Evolutionary conservation across 2,329 filamentous ascomycete genomes (phyloP).

Genomic region (Aspergillus melleus): DNA sequence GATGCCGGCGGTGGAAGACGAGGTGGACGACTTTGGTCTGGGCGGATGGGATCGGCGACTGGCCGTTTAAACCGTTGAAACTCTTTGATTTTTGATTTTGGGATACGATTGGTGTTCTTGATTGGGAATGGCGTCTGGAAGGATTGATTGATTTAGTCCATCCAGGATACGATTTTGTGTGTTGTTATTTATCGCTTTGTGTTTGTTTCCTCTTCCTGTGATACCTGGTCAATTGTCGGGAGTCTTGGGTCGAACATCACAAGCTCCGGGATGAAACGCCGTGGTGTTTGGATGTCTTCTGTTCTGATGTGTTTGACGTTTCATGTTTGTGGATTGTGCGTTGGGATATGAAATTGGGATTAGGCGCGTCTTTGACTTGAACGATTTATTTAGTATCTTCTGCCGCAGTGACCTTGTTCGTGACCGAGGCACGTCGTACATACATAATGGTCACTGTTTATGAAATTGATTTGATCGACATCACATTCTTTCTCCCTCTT

Average conservation of each 20-base stretch:
- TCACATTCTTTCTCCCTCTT: background rate
- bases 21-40: slow-evolving; percentile 33
- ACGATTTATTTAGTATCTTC: background rate
- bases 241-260: background rate
- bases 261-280: background rate
- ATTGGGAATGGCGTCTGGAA: background rate
- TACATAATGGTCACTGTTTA: background rate
- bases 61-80: slow-evolving; percentile 23
- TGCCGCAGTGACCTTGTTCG: background rate
- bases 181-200: background rate
- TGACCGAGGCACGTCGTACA: background rate
- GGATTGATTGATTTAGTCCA: background rate
- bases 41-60: slow-evolving; percentile 37
- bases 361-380: background rate
- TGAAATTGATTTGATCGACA: background rate
- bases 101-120: background rate
- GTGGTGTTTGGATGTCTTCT: background rate
- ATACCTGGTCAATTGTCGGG: slow-evolving; percentile 9
- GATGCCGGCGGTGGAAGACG: slow-evolving; percentile 36
- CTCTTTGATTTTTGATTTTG: background rate
- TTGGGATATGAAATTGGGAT: background rate
- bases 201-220: slow-evolving; percentile 1
- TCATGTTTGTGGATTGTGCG: background rate
- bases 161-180: background rate
- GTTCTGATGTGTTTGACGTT: background rate